These are phyloP conservation scores for Moniliophthora roreri DNA, from an alignment of 1,284 basidiomycete species.

Conservation along the genomic window DNA sequence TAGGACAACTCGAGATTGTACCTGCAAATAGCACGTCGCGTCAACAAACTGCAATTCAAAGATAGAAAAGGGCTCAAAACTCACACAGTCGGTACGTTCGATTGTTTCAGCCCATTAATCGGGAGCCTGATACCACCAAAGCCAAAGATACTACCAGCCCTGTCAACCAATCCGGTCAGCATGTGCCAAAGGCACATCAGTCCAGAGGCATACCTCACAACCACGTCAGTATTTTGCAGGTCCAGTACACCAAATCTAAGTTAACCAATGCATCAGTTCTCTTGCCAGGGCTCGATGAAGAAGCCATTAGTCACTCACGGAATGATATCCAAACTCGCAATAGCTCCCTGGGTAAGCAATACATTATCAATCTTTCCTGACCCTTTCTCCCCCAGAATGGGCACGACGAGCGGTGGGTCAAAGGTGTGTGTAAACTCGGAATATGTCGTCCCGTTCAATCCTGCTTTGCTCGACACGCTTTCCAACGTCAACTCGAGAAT, in stretches of 20 bases:
- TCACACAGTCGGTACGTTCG: constrained; percentile 26
- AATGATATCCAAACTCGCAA: constrained; percentile 35
- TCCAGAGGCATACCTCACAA: constrained; percentile 23
- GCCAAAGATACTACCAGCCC: constrained; percentile 28
- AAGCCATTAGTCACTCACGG: no score
- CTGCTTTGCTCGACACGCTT: constrained; percentile 34
- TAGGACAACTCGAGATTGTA: background rate
- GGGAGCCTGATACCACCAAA: constrained; percentile 26
- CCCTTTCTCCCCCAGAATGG: constrained; percentile 33
- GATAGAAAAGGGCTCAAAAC: background rate
- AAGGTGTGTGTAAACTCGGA: constrained; percentile 43
- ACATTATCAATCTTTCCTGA: constrained; percentile 39
- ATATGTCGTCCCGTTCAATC: constrained; percentile 39
- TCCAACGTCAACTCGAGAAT: constrained; percentile 43
- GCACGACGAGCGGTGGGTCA: constrained; percentile 32
- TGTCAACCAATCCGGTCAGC: background rate
- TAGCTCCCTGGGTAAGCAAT: constrained; percentile 33
- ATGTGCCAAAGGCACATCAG: background rate
- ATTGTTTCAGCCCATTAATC: constrained; percentile 26
- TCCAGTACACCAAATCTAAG: constrained; percentile 36
- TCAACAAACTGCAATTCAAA: background rate
- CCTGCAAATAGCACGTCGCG: background rate
- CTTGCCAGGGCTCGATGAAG: no score
- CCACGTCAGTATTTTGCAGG: constrained; percentile 35
- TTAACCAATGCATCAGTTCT: no score